A percentile compares a stretch with the other conserved stretches of the same genome.
Evolutionary conservation across 108 stramenopile genomes (phyloP).

Genomic region (Parmales sp.): DNA sequence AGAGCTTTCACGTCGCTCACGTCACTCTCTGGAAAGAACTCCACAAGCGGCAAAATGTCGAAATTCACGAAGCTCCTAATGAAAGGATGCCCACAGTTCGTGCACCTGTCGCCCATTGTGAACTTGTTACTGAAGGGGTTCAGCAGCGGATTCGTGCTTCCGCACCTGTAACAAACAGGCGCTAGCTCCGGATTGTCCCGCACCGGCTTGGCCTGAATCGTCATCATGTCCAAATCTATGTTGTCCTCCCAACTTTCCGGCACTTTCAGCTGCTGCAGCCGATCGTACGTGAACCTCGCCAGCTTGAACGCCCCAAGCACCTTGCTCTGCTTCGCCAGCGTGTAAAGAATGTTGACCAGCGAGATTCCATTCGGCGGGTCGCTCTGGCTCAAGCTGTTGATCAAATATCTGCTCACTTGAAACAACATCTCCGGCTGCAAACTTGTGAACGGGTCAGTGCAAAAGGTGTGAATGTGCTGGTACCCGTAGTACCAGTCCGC

Average conservation of each 20-base stretch:
- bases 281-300: conserved; percentile 44
- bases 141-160: conserved; percentile 46
- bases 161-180: conserved; percentile 61
- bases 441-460: conserved; percentile 46
- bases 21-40: conserved; percentile 42
- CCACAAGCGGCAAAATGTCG: conserved; percentile 59
- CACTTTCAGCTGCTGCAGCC: conserved; percentile 30
- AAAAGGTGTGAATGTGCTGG: conserved; percentile 34
- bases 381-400: conserved; percentile 35
- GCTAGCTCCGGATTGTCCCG: conserved; percentile 46
- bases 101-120: conserved; percentile 45
- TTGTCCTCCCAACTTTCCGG: conserved; percentile 36
- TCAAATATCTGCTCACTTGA: conserved; percentile 39
- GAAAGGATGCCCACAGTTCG: conserved; percentile 56
- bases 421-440: conserved; percentile 49
- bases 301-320: conserved; percentile 48
- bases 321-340: conserved; percentile 47
- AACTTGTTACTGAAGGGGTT: conserved; percentile 16
- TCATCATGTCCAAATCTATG: conserved; percentile 49
- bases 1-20: conserved; percentile 45
- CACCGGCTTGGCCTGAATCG: conserved; percentile 48
- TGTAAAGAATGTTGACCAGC: conserved; percentile 42
- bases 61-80: conserved; percentile 52
- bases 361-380: conserved; percentile 45
- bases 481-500: conserved; percentile 57